These are phyloP conservation scores for Mycena filopes DNA, from an alignment of 768 basidiomycete genomes.

Conservation along the genomic window DNA sequence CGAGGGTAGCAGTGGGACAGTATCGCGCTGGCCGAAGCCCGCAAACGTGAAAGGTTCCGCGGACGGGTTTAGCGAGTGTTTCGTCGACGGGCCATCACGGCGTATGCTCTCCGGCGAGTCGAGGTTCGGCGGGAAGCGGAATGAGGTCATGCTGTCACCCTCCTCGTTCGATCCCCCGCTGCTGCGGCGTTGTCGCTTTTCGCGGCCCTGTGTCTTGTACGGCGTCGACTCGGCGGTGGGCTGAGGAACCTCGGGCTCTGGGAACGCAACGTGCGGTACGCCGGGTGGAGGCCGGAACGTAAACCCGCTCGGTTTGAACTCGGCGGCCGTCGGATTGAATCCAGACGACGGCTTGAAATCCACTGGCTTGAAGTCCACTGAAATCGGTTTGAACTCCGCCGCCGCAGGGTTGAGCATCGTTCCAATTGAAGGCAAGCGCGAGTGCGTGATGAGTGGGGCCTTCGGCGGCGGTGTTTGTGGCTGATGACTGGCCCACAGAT, in stretches of 20 bases:
- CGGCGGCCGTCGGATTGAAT: constrained; percentile 67
- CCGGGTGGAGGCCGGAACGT: constrained; percentile 80
- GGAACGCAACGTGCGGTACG: constrained; percentile 67
- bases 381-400: constrained; percentile 79
- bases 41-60: constrained; percentile 76
- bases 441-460: constrained; percentile 49
- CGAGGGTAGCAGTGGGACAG: constrained; percentile 25
- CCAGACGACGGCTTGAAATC: not conserved
- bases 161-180: constrained; percentile 53
- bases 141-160: constrained; percentile 76
- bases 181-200: constrained; percentile 78
- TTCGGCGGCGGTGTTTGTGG: constrained; percentile 48
- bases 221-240: constrained; percentile 52
- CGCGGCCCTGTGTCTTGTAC: constrained; percentile 74
- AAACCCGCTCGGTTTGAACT: constrained; percentile 84
- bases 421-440: constrained; percentile 61
- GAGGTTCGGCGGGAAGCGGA: constrained; percentile 74
- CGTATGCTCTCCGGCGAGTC: constrained; percentile 63
- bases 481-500: constrained; percentile 35
- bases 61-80: constrained; percentile 52
- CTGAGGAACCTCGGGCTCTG: constrained; percentile 36
- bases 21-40: constrained; percentile 56
- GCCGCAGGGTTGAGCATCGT: constrained; percentile 85
- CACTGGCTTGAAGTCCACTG: too few relatives aligned
- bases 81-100: constrained; percentile 53